Evolutionary conservation across 129 eudicot species (phyloP).

Genomic region (Centaurea solstitialis): DNA sequence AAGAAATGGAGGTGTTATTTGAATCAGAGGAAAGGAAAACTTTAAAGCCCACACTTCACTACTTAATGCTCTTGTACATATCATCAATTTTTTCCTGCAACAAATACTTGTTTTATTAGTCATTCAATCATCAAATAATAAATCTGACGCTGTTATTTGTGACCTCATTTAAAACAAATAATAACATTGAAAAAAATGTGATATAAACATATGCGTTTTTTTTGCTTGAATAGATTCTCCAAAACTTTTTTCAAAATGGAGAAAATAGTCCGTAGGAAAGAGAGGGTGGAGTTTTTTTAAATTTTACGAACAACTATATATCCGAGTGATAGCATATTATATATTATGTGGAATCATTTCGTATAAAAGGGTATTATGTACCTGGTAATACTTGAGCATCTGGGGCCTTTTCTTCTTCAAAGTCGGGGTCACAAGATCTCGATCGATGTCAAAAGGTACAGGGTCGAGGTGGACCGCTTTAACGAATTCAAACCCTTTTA

Average conservation of each 20-base stretch:
- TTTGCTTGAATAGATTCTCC: neutral
- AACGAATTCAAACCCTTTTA: constrained; percentile 83
- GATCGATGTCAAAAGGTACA: constrained; percentile 82
- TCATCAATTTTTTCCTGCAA: constrained; percentile 43
- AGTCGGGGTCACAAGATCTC: constrained; percentile 89
- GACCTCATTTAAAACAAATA: neutral
- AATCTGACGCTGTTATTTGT: too few species aligned
- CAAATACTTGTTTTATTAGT: neutral
- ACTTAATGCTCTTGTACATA: constrained; percentile 42
- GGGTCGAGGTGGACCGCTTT: constrained; percentile 83
- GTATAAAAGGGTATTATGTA: constrained; percentile 2
- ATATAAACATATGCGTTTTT: neutral
- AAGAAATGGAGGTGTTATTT: constrained; percentile 13
- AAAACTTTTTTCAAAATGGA: too few species aligned
- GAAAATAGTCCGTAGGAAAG: neutral
- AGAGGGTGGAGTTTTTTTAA: too few species aligned
- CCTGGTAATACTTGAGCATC: constrained; percentile 80
- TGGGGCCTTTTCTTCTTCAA: constrained; percentile 89
- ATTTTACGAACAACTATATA: too few species aligned
- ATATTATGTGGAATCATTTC: neutral
- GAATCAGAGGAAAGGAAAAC: neutral
- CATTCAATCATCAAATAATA: neutral
- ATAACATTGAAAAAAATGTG: neutral
- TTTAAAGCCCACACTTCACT: constrained; percentile 14
- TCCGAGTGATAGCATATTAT: neutral